Evolutionary conservation across 805 yeast genomes (phyloP).

Genomic region (Wickerhamomyces ciferrii): DNA sequence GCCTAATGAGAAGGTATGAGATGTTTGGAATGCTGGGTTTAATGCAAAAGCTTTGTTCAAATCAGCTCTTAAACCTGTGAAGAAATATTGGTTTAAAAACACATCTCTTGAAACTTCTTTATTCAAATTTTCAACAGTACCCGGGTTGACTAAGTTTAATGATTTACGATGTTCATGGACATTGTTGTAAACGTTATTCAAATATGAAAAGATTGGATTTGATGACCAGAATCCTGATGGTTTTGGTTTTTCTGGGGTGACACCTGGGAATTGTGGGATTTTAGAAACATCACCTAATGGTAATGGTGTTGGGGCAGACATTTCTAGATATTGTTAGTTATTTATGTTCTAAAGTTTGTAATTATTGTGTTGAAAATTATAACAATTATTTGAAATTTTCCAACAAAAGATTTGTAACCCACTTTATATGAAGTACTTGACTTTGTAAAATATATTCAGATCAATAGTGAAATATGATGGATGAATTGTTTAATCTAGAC

Average conservation of each 20-base stretch:
- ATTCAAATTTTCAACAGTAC: slow-evolving; percentile 88
- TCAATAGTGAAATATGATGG: neutral
- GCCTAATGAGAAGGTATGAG: slow-evolving; percentile 89
- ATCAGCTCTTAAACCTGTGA: slow-evolving; percentile 96
- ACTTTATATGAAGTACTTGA: neutral
- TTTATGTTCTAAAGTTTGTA: neutral
- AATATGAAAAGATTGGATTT: slow-evolving; percentile 76
- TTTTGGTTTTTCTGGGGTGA: slow-evolving; percentile 47
- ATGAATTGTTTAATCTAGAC: neutral
- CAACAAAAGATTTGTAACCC: neutral
- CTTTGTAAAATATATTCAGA: neutral
- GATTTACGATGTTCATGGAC: slow-evolving; percentile 75
- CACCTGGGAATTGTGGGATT: slow-evolving; percentile 55
- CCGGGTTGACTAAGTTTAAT: slow-evolving; percentile 84
- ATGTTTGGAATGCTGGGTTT: slow-evolving; percentile 94
- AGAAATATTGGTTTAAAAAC: slow-evolving; percentile 80
- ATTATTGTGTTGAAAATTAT: neutral
- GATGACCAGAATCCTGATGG: slow-evolving; percentile 67
- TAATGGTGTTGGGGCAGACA: slow-evolving; percentile 34
- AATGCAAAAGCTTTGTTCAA: slow-evolving; percentile 85
- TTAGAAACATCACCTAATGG: slow-evolving; percentile 59
- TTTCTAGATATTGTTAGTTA: slow-evolving; percentile 1
- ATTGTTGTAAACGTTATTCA: slow-evolving; percentile 69
- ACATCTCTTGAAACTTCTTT: slow-evolving; percentile 95
- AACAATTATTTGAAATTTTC: neutral